Evolutionary conservation across 129 eudicot genomes (phyloP), one percentile per base, ranked within the genome.

Genomic region (Artemisia tridentata): DNA sequence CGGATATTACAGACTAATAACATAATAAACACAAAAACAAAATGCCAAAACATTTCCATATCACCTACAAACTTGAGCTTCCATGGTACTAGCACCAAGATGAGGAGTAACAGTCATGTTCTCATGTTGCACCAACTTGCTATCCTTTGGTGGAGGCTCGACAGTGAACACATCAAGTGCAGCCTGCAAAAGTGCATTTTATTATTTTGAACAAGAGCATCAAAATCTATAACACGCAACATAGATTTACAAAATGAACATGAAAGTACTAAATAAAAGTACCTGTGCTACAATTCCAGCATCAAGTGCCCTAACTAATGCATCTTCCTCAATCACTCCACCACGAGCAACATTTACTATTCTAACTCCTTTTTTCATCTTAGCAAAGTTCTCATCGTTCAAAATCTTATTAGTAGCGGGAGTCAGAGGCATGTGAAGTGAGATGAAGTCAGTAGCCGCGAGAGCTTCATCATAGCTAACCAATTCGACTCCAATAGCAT

Each of bases 341-440:
- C 98, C 98, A 73, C 98, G 96, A 45, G 98, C 98, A 82, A 92
- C 98, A 59, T 92, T 93, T 0, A 93, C 84, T 11, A 93, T 89
- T 69, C 96, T 64, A 23, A 93, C 96, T 38, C 98, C 98, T 63
- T 93, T 93, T 78, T 93, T 93, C 98, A 93, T 93, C 86, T 89
- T 93, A 63, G 90, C 91, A 78, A 93, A 93, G 72, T 83, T 93
- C 68, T 93, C 96, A 70, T 93, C 96, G 7, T 93, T 93, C 29
- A 93, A 80, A 63, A 93, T 75, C 74, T 93, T 89, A 5, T 72
- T 20, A 55, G 98, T 93, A 12, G 92, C 73, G 31, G 98, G 88
- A 29, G 98, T 93, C 9, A 93, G 96, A 11, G 98, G 98, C 98
- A 93, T 93, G 88, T 93, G 98, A 67, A 93, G 98, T 23, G 98